Base-by-base conservation (phyloP, 495 filamentous ascomycete genomes). In the Podospora pseudoanserina region DNA sequence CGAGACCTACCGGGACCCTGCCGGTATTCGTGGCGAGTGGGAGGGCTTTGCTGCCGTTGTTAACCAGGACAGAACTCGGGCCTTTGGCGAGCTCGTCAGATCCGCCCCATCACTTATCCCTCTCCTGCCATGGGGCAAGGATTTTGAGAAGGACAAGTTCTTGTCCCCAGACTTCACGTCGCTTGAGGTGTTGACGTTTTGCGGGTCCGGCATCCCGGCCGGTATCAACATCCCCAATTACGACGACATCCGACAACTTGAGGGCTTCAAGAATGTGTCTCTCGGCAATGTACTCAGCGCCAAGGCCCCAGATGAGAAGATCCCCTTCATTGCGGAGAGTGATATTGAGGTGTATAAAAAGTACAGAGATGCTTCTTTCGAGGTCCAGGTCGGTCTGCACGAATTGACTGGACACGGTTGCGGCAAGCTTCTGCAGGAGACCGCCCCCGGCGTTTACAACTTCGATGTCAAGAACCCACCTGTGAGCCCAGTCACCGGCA, bases 261-360 rank as follows among this genome's bases (percentile, higher is more conserved):
- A 94, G 56, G 95, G 95, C n/a, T 99, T 99, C 87, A 99, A 99
- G 82, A 99, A 99, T 68, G 95, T 99, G 23, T 77, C 75, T 69
- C 67, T 78, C 34, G 94, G 93, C 34, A 98, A 99, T 72, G 91
- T 98, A 9, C 82, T 98, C 32, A 89, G 87, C 70, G 94, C 95
- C 16, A 96, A 95, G 82, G 88, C 91, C 1, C 92, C 94, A 0
- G 87, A 95, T 72, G 94, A 99, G 79, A 87, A 88, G 63, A 90
- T 96, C 55, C 94, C 94, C 2, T 99, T 99, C 80, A 90, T 99
- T 70, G 77, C 84, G 5, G 86, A 89, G 18, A 79, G 80, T 4
- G 94, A 97, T 71, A 82, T 93, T 26, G 85, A 86, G 5, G 74
- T 96, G n/a, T 98, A 89, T 74, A 86, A 90, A 65, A 86, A 87